Base-by-base conservation (phyloP, 176 grass and related monocot species). In the Triticum timopheevii region DNA sequence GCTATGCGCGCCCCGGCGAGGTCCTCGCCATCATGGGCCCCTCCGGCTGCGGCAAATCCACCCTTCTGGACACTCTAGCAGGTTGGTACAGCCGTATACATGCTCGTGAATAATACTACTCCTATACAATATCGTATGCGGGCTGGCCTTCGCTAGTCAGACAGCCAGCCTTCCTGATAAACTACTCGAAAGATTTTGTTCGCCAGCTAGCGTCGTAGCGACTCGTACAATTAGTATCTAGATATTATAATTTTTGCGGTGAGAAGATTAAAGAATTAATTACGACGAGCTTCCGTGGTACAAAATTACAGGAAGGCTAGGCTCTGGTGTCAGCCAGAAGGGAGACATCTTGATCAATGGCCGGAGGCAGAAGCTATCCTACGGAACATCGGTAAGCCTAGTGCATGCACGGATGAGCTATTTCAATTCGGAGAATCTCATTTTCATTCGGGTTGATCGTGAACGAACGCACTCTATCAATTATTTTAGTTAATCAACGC, bases 1-100 rank as follows among this genome's bases (percentile, higher is more conserved):
- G 97, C 2, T 96, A 90, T 28, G 97, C 94, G 1, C 80, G 47
- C 50, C 92, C 92, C 59, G 92, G 93, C n/a, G 88, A 95, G 92
- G 49, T 98, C 16, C 82, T 98, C 74, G 92, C 93, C 66, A 93
- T 98, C 84, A 98, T 96, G 97, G 96, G 94, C 1, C 97, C 97
- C 35, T 98, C 97, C 22, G 97, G 97, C 61, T 96, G 93, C 81
- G 97, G 97, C 81, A 98, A 98, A 62, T 98, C 96, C 33, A 98
- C 96, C 0, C 96, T 98, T 86, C 90, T 98, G 0, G 96, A 98
- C 76, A 73, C 96, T n/a, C 69, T 98, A 63, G 96, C 96, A 88
- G 96, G 96, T 94, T 83, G 3, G 2, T 25, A 76, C 3, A 0
- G 17, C 22, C 10, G 42, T 16, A 31, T 5, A 28, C 10, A 61